Base-by-base conservation (phyloP, 2,329 filamentous ascomycete species). In the Arachnomyces sp. region DNA sequence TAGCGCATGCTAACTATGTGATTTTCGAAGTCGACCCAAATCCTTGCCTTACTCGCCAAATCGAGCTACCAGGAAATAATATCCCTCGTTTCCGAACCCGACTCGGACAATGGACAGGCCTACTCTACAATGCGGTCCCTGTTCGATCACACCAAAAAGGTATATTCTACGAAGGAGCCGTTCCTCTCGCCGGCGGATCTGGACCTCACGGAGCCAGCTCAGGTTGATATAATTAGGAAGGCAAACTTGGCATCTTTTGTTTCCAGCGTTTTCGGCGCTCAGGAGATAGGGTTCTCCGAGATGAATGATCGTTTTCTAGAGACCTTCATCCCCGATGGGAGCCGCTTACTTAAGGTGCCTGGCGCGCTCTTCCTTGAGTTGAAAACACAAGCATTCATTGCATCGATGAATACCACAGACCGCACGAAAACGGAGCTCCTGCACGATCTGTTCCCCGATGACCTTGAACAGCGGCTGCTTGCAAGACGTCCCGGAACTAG, bases 361-460 rank as follows among this genome's bases (percentile, higher is more conserved):
- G 76, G 74, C 2, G 69, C 73, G 11, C 62, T 83, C 17, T 80
- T 74, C 48, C 66, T 82, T 11, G 78, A 82, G 45, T 60, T 83
- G 13, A 83, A 83, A 59, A 82, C 79, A 1, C 79, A 82, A 54
- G 77, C 78, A 11, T 82, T 80, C 51, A 77, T 82, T 41, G 77
- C 76, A 3, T 74, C 75, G 3, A 66, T 78, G 52, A 72, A 75
- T 47, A 74, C 72, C 50, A 71, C 70, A 31, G 71, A 78, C 39
- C 70, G 68, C 18, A 66, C 68, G 2, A 71, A 72, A 36, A 72
- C 76, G 14, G 71, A 78, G 31, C 65, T 80, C 18, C 59, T 82
- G 18, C 70, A 75, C 40, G 72, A 78, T 38, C 59, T 82, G 1
- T 82, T 83, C 49, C 77, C 77, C 0, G 57, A 68, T 18, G 69